Evolutionary conservation across 2,329 filamentous ascomycete species (phyloP).

Genomic region (Penicillium sp.): DNA sequence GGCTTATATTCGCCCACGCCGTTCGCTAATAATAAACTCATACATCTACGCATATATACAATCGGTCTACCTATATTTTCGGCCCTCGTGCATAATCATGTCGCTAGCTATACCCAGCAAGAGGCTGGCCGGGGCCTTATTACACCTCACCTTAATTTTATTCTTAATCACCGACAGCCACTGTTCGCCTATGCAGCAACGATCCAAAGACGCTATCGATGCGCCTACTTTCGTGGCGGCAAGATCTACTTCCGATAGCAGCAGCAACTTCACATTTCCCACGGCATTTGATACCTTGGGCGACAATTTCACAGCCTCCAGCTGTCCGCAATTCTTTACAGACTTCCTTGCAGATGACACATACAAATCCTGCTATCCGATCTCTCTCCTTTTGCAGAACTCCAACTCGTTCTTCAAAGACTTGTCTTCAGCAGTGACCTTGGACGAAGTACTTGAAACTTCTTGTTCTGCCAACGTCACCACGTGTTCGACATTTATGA

Average conservation of each 20-base stretch:
- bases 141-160: constrained; percentile 12
- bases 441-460: constrained; percentile 73
- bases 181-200: constrained; percentile 2
- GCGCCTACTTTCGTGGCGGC: neutral
- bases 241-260: constrained; percentile 4
- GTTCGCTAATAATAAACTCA: neutral
- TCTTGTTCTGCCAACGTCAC: constrained; percentile 67
- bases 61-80: neutral
- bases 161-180: constrained; percentile 8
- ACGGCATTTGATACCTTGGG: constrained; percentile 64
- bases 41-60: neutral
- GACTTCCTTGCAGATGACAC: constrained; percentile 61
- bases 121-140: neutral
- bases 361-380: constrained; percentile 72
- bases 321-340: constrained; percentile 57
- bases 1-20: constrained; percentile 4
- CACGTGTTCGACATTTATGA: constrained; percentile 64
- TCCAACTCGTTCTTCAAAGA: constrained; percentile 81
- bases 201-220: neutral
- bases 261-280: constrained; percentile 42
- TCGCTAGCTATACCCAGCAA: constrained; percentile 1
- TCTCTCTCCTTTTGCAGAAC: constrained; percentile 81
- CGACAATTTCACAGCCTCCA: constrained; percentile 56
- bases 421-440: constrained; percentile 64
- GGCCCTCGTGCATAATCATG: neutral